Percentiles rank a stretch among this genome's conserved stretches.
These are phyloP conservation scores for Oryza officinalis DNA, from an alignment of 176 grass and related monocot species.

Conservation along the genomic window DNA sequence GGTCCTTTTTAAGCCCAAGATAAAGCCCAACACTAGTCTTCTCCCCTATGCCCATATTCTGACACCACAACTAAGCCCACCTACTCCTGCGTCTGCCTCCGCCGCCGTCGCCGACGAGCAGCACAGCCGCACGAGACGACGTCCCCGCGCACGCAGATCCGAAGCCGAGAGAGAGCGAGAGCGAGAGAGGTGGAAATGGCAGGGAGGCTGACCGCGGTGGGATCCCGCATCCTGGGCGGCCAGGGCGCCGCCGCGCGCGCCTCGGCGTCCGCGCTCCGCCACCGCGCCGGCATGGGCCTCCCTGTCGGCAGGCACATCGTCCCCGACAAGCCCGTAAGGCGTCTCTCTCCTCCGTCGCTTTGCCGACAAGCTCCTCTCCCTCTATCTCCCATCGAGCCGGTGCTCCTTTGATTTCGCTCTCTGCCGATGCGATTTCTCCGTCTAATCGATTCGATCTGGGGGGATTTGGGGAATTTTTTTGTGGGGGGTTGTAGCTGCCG, in stretches of 20 bases:
- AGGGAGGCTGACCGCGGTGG: slow-evolving; percentile 68
- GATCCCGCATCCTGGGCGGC: slow-evolving; percentile 76
- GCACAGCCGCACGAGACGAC: slow-evolving; percentile 16
- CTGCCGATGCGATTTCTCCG: not conserved
- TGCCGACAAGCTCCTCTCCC: not conserved
- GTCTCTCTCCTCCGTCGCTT: no score
- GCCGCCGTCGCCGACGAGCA: slow-evolving; percentile 15
- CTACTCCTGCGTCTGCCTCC: not conserved
- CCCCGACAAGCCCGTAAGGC: slow-evolving; percentile 84
- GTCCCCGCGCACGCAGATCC: slow-evolving; percentile 28
- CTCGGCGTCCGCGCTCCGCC: slow-evolving; percentile 61
- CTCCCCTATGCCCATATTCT: not conserved
- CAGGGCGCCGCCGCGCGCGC: slow-evolving; percentile 68
- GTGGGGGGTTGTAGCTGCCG: slow-evolving; percentile 55
- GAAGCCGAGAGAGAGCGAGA: not conserved
- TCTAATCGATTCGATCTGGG: slow-evolving; percentile 12
- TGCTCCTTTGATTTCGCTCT: not conserved
- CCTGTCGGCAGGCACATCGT: slow-evolving; percentile 91
- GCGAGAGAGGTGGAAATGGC: slow-evolving; percentile 53
- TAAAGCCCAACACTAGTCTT: not conserved
- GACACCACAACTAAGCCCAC: slow-evolving; percentile 16
- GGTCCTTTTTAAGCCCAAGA: not conserved
- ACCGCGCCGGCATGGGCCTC: slow-evolving; percentile 90
- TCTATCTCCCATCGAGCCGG: not conserved
- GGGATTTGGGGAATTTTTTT: slow-evolving; percentile 15